Evolutionary conservation across 2,329 filamentous ascomycete genomes (phyloP), one percentile per base, ranked within the genome.

Genomic region (Stylonectria norvegica): DNA sequence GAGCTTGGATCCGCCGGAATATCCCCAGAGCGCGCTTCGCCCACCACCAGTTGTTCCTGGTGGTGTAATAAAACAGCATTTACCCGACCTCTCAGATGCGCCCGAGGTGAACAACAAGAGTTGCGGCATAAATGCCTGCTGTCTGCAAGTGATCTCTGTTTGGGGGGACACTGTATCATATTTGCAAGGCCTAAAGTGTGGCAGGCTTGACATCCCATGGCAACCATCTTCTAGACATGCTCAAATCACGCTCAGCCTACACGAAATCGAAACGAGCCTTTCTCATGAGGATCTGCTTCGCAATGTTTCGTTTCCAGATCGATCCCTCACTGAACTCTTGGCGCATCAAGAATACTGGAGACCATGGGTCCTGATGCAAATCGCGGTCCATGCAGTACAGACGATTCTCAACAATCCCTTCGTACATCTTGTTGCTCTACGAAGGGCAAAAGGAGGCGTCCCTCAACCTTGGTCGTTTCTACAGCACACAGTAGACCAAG

Each of bases 331-430:
- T 16, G 36, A 39, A n/a, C 5, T 39, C 12, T 9, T 6, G 8
- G 18, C 27, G 20, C 5, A 40, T 10, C 16, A 18, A 2, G 31
- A 40, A 22, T 40, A 40, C 18, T 40, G 32, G 38, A 22, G 16
- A 11, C 38, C 38, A n/a, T 40, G 38, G 38, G 17, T 35, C 8
- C 22, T 32, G 11, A 30, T 25, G n/a, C 38, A 41, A 20, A 19
- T 41, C 3, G 17, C 23, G 14, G 20, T 15, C 12, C 38, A 41
- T n/a, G 32, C 38, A 7, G 15, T 12, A 8, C 38, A 16, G 11
- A 33, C 27, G 9, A 19, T 41, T 12, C 25, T 41, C 1, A 41
- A 41, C 19, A 20, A 41, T 15, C 38, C 38, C 2, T 41, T 41
- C 16, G 32, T 41, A n/a, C 38, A 41, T 14, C 18, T 31, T 3